A percentile compares a stretch with the other conserved stretches of the same genome.
These are phyloP conservation scores for Pseudofabraea citricarpa DNA, from an alignment of 2,329 filamentous ascomycete genomes.

Conservation along the genomic window DNA sequence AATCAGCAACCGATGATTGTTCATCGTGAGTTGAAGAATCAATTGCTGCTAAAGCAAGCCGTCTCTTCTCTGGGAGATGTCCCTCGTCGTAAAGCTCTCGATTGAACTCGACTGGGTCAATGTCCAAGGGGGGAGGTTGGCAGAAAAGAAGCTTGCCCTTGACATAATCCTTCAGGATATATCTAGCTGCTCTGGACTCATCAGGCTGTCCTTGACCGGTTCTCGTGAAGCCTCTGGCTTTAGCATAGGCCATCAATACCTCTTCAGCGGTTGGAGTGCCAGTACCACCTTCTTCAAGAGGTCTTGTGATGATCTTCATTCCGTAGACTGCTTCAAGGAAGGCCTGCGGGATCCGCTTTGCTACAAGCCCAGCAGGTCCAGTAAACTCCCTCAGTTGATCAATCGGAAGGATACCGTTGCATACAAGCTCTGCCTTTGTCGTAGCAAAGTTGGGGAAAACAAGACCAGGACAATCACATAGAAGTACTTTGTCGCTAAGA, in stretches of 20 bases:
- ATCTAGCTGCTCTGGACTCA: slow-evolving; percentile 83
- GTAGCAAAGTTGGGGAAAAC: slow-evolving; percentile 98
- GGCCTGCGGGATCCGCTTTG: slow-evolving; percentile 76
- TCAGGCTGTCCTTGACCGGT: slow-evolving; percentile 87
- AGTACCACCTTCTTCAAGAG: slow-evolving; percentile 87
- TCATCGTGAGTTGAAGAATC: slow-evolving; percentile 27
- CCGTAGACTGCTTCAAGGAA: slow-evolving; percentile 94
- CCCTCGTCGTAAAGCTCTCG: slow-evolving; percentile 77
- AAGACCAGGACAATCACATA: slow-evolving; percentile 97
- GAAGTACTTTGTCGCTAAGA: slow-evolving; percentile 79
- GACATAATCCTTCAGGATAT: slow-evolving; percentile 94
- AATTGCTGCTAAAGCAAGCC: slow-evolving; percentile 52
- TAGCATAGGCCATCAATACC: slow-evolving; percentile 79
- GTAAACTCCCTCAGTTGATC: slow-evolving; percentile 93
- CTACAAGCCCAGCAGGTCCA: slow-evolving; percentile 78
- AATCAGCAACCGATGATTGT: slow-evolving; percentile 33
- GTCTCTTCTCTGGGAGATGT: slow-evolving; percentile 78
- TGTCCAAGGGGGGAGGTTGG: slow-evolving; percentile 72
- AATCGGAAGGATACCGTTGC: slow-evolving; percentile 91
- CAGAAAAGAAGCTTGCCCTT: slow-evolving; percentile 92
- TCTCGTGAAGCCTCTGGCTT: slow-evolving; percentile 84
- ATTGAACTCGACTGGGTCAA: slow-evolving; percentile 78
- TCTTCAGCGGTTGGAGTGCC: slow-evolving; percentile 82
- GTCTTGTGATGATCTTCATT: slow-evolving; percentile 76
- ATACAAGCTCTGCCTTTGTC: slow-evolving; percentile 93